Evolutionary conservation across 2,329 filamentous ascomycete genomes (phyloP), one percentile per base, ranked within the genome.

Genomic region (Stenocarpella maydis): DNA sequence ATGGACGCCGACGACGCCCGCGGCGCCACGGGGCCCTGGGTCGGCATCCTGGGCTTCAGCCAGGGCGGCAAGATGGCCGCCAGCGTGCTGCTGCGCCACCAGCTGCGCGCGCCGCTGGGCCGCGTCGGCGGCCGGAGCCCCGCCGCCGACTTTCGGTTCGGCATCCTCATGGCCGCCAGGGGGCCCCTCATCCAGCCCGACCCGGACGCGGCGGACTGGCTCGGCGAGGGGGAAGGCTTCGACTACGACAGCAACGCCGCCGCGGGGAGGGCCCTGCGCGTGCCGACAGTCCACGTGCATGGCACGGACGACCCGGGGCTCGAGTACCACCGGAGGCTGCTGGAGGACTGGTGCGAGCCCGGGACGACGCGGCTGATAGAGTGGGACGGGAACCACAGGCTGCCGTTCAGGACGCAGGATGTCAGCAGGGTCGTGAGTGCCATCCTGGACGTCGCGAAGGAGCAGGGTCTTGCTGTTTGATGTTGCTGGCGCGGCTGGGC

Each of bases 311-410:
- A 91, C 78, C 82, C 85, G 0, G 89, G 88, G 0, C 74, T 94
- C 28, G 80, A 86, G 69, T 78, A 87, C 53, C 91, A 92, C 76
- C 79, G 84, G 67, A 80, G 84, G 75, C 75, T 91, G 73, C 75
- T 88, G 63, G 77, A 86, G 10, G 78, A 86, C 64, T 94, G 90
- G 76, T 92, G 89, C 75, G 82, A 87, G 61, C 75, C 81, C 12
- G 84, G 82, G 0, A 87, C 81, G 3, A 81, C 85, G 7, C 83
- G 79, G 47, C 71, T 94, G 54, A 77, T 95, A 1, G 90, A 94
- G 77, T 95, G 92, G 92, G 86, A 92, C 69, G 92, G 91, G 0
- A 85, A 84, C 1, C 92, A 95, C 77, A 81, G 92, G 7, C 82
- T 95, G 60, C 91, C 92, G 2, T 85, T 95, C 70, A 92, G 91